phyloP scores from a whole-genome alignment of 805 yeast genomes.

The Candida namnaoensis region DNA sequence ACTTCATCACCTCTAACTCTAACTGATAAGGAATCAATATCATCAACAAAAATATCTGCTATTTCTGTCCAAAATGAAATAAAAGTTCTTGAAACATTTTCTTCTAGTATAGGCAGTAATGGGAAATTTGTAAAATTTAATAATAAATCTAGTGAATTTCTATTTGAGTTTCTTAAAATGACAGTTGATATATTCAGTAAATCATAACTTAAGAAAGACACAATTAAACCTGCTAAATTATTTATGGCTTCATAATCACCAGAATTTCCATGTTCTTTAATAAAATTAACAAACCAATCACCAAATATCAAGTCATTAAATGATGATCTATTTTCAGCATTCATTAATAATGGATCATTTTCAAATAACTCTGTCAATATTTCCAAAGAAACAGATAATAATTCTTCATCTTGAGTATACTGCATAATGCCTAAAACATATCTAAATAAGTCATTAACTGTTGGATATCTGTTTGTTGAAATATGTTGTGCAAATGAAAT shows the following conservation, averaged over 20 bases:
- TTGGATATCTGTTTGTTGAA: constrained; percentile 13
- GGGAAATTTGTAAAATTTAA: constrained; percentile 47
- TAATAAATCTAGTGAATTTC: constrained; percentile 37
- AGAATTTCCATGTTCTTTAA: constrained; percentile 22
- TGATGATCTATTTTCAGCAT: constrained; percentile 3
- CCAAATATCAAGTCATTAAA: constrained; percentile 27
- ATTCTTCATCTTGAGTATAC: constrained; percentile 5
- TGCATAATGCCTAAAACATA: constrained; percentile 5
- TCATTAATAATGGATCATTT: constrained; percentile 19
- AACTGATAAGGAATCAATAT: constrained; percentile 26
- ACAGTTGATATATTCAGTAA: constrained; percentile 31
- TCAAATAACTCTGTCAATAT: constrained; percentile 14
- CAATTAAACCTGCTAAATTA: constrained; percentile 34
- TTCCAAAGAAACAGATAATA: constrained; percentile 6
- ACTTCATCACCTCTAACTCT: constrained; percentile 26
- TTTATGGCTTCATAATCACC: constrained; percentile 28
- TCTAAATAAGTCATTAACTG: constrained; percentile 11
- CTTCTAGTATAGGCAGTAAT: constrained; percentile 51
- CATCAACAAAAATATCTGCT: constrained; percentile 46
- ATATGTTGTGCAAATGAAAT: constrained; percentile 24
- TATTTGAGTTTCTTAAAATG: constrained; percentile 25
- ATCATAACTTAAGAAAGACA: constrained; percentile 39
- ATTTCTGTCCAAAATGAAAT: constrained; percentile 65
- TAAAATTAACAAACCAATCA: constrained; percentile 34
- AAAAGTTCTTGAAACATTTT: constrained; percentile 43